These are phyloP conservation scores for Cryphonectria nitschkei DNA, from an alignment of 2,329 filamentous ascomycete species.

Conservation along the genomic window DNA sequence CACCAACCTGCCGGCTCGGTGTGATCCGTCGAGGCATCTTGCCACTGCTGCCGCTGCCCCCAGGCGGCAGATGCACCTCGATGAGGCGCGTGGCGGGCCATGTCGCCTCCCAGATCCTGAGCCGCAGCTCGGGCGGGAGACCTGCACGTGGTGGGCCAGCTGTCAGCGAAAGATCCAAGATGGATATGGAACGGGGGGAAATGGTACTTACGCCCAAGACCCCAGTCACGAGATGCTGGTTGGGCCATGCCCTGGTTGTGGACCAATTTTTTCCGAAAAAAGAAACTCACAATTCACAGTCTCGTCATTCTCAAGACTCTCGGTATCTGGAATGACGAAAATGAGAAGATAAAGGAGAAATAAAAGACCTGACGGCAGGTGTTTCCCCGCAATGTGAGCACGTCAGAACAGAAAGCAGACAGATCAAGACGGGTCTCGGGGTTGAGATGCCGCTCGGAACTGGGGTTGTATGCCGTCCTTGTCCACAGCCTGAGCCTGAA, in stretches of 20 bases:
- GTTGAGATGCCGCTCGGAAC: constrained; percentile 4
- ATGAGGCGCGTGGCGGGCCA: constrained; percentile 27
- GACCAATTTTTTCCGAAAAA: not conserved
- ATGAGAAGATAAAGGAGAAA: not conserved
- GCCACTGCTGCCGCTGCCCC: not conserved
- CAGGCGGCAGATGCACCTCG: constrained; percentile 25
- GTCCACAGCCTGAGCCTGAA: not conserved
- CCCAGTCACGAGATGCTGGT: constrained; percentile 12
- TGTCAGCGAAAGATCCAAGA: not conserved
- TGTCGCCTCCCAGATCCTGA: constrained; percentile 28
- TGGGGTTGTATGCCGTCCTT: not conserved
- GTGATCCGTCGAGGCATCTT: constrained; percentile 20
- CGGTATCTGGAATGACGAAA: not conserved
- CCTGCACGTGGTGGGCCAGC: constrained; percentile 5
- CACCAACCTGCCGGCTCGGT: constrained; percentile 28
- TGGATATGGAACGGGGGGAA: not conserved
- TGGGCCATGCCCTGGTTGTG: constrained; percentile 12
- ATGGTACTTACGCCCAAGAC: constrained; percentile 19
- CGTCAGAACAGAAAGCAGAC: not conserved
- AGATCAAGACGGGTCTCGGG: constrained; percentile 7
- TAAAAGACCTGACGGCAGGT: constrained; percentile 1
- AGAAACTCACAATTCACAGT: not conserved
- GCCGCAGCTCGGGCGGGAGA: constrained; percentile 27
- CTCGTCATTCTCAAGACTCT: not conserved
- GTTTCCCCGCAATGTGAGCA: constrained; percentile 12